phyloP scores from a whole-genome alignment of 2,329 filamentous ascomycete genomes.

The Cytospora piceae region DNA sequence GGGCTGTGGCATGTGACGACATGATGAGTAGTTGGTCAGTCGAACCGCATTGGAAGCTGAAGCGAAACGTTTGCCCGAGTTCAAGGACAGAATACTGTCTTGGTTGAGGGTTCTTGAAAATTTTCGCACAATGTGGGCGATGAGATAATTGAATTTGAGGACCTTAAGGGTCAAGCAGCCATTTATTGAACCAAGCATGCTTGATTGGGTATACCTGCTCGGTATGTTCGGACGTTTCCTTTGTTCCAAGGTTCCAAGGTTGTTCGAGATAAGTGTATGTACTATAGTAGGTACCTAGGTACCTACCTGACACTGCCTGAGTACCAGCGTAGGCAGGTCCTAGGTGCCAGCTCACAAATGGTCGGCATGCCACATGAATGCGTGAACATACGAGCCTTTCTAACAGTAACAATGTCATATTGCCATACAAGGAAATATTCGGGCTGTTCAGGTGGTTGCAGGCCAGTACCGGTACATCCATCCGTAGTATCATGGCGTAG shows the following conservation, averaged over 20 bases:
- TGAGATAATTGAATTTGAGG: no score
- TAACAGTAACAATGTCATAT: no score
- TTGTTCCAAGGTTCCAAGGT: background rate
- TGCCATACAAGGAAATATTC: no score
- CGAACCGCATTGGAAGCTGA: background rate
- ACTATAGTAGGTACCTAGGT: background rate
- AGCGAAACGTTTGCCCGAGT: background rate
- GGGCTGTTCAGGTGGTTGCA: no score
- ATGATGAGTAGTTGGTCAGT: background rate
- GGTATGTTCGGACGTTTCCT: background rate
- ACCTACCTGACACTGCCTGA: background rate
- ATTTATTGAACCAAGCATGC: background rate
- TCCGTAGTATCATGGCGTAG: background rate
- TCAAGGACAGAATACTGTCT: background rate
- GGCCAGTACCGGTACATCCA: background rate
- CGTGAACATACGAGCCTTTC: background rate
- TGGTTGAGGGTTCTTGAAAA: no score
- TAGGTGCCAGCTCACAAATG: background rate
- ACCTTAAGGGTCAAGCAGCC: no score
- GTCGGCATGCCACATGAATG: background rate
- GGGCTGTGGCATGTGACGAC: conserved; percentile 24
- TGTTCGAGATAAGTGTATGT: background rate
- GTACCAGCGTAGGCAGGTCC: background rate
- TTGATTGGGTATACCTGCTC: background rate
- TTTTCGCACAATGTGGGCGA: no score